Base-by-base conservation (phyloP, 805 yeast species). In the Saturnispora halmiae region DNA sequence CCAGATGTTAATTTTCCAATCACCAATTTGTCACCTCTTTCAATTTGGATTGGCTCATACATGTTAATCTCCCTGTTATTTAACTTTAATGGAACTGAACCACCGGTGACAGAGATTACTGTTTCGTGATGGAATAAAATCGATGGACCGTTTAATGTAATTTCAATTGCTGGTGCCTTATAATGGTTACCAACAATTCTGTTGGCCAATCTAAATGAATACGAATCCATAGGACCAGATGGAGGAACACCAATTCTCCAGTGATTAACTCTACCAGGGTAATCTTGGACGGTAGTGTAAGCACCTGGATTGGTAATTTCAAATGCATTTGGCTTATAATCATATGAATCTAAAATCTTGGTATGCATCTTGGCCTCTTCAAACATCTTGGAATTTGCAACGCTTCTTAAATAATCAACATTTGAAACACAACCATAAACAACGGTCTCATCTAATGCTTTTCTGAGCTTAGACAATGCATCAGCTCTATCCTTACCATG, bases 181-280 rank as follows among this genome's bases (percentile, higher is more conserved):
- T 69, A 64, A 50, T 79, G 74, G 62, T 90, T 92, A 45, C 96
- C 97, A 34, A 90, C 97, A 54, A 85, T 77, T 56, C 82, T 69
- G 67, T 90, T 90, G 16, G 95, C 96, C 47, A 85, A 60, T 53
- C 96, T 72, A 67, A 88, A 88, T 4, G 96, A 79, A 54, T 79
- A 88, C 46, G 79, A 75, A 63, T 90, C 98, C 97, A 90, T 92
- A 45, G 97, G 96, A 34, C 98, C 98, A 31, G 95, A 85, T 6
- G 97, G 97, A 20, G 98, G 98, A 42, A 90, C 97, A 59, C 98
- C 98, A 51, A 82, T 73, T 56, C 82, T 77, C 94, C 94, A 83
- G 59, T 70, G 70, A n/a, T 86, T 81, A 41, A 69, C 69, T 67
- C 98, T 79, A 39, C 94, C 95, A 14, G 95, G 94, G 61, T 79